Evolutionary conservation across 345 rosid genomes (phyloP).

Genomic region (Diplotaxis tenuifolia): DNA sequence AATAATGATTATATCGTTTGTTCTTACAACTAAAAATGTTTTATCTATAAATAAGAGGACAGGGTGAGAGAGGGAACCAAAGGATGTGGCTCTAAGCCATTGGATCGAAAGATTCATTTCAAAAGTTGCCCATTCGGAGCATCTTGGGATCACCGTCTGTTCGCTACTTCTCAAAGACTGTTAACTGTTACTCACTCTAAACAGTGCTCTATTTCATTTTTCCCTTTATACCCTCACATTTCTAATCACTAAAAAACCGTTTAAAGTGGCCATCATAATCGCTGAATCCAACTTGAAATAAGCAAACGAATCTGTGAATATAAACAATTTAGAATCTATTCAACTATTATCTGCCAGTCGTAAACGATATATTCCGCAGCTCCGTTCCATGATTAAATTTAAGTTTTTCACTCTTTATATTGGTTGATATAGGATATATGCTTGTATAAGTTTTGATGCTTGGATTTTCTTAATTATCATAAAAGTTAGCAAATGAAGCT

Average conservation of each 20-base stretch:
- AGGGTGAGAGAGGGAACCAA: not conserved
- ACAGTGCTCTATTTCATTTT: not conserved
- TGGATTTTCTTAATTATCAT: not conserved
- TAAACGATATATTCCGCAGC: not conserved
- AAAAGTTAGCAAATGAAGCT: not conserved
- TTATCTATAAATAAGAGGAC: not conserved
- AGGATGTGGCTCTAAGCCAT: constrained; percentile 33
- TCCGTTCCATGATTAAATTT: not conserved
- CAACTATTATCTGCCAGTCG: constrained; percentile 12
- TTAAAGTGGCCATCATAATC: constrained; percentile 24
- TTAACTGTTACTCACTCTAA: constrained; percentile 15
- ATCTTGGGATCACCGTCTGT: constrained; percentile 41
- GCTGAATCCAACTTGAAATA: constrained; percentile 27
- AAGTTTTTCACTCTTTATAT: not conserved
- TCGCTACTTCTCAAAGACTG: constrained; percentile 41
- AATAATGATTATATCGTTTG: not conserved
- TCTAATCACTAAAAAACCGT: not conserved
- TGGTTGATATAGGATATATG: not conserved
- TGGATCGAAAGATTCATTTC: constrained; percentile 37
- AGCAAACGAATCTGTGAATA: constrained; percentile 12
- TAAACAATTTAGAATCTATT: constrained; percentile 14
- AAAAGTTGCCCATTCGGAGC: constrained; percentile 39
- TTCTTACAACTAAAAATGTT: not conserved
- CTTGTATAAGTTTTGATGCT: not conserved
- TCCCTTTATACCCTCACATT: not conserved